Base-by-base conservation (phyloP, 2,329 filamentous ascomycete species). In the Arthroderma sp. region DNA sequence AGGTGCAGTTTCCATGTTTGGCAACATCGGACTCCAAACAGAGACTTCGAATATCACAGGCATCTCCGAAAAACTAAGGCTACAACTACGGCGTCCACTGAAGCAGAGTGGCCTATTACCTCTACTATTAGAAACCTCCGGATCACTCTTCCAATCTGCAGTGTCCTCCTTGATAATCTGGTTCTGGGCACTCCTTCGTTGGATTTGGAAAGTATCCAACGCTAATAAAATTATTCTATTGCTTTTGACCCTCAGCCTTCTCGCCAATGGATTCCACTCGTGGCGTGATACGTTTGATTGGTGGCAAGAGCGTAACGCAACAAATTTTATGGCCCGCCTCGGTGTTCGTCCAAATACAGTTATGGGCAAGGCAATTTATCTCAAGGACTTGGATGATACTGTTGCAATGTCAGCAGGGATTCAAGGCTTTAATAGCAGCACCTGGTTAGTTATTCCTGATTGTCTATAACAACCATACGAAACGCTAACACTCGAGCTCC, bases 291-390 rank as follows among this genome's bases (percentile, higher is more conserved):
- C 81, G 5, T 82, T 84, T 64, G 77, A 80, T 1, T 97, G 90
- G 90, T 95, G 88, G 86, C 79, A 81, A 49, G 91, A 97, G 73
- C 82, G 89, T 58, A 85, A 82, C 59, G 89, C 91, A 1, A 81
- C 80, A 15, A 84, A 79, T 41, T 95, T 91, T 70, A 93, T 98
- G 89, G 76, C 77, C 35, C 79, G 84, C 11, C 74, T 97, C 13
- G 91, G 91, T 8, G 83, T 97, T 6, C 80, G 81, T 2, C 88
- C 91, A 6, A 86, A 94, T 63, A 72, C 79, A 19, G 80, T 86
- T 61, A 91, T 96, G 87, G 87, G 86, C 71, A 89, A 86, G 70
- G 83, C 88, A 7, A 82, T 98, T 25, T 95, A 93, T 68, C 73
- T 96, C 57, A 79, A 78, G 55, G 91, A 97, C 69, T 76, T 97